A percentile compares a stretch with the other conserved stretches of the same genome.
phyloP scores from a whole-genome alignment of 2,329 filamentous ascomycete species.

The Parastagonospora nodorum region DNA sequence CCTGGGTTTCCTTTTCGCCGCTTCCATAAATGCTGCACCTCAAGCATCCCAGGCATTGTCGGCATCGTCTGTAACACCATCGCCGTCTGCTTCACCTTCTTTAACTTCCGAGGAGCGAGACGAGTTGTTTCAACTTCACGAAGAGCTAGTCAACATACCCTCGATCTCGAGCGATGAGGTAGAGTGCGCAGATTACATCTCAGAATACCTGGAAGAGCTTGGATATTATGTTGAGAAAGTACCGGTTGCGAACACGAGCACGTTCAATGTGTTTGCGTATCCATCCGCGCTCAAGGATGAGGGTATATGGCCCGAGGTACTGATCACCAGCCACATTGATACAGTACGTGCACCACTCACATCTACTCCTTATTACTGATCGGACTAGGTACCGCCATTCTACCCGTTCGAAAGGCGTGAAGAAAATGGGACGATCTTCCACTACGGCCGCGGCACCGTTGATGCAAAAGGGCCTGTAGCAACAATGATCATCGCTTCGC shows the following conservation, averaged over 20 bases:
- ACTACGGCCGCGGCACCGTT: constrained; percentile 71
- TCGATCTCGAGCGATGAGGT: constrained; percentile 63
- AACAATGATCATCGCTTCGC: constrained; percentile 71
- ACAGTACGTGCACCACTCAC: constrained; percentile 45
- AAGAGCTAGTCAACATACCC: constrained; percentile 31
- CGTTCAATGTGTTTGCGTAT: constrained; percentile 79
- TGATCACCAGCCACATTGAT: constrained; percentile 83
- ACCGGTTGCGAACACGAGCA: constrained; percentile 46
- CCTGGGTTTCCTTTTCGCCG: neutral
- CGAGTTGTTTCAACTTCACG: constrained; percentile 28
- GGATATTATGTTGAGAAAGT: constrained; percentile 55
- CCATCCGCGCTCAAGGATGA: constrained; percentile 39
- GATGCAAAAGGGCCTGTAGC: constrained; percentile 64
- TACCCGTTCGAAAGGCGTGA: constrained; percentile 64
- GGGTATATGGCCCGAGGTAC: constrained; percentile 56
- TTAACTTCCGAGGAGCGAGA: constrained; percentile 23
- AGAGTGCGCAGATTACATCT: constrained; percentile 69
- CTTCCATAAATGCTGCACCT: constrained; percentile 5
- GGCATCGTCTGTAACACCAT: constrained; percentile 6
- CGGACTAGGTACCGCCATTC: constrained; percentile 57
- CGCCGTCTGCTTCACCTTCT: constrained; percentile 3
- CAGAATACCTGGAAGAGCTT: constrained; percentile 64
- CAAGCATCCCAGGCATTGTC: constrained; percentile 3
- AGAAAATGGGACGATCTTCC: constrained; percentile 56
- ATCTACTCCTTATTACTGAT: neutral